phyloP scores from a whole-genome alignment of 1,139 yeast species.

The Lodderomyces oxycetoniae region DNA sequence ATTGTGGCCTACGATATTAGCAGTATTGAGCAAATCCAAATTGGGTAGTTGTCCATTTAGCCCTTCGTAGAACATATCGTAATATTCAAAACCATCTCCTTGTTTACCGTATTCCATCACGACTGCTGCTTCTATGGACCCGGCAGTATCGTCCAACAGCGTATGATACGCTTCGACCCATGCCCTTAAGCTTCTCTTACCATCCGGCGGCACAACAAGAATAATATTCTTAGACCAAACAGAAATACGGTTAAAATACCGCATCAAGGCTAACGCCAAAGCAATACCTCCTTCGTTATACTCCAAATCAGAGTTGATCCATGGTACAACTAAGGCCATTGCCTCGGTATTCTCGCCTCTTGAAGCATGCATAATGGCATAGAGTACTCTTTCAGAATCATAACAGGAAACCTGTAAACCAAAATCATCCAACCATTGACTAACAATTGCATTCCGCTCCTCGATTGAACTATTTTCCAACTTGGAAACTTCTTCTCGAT shows the following conservation, averaged over 20 bases:
- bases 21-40: conserved; percentile 81
- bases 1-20: conserved; percentile 62
- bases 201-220: conserved; percentile 74
- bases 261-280: conserved; percentile 63
- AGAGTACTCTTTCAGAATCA: conserved; percentile 49
- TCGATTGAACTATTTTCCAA: conserved; percentile 29
- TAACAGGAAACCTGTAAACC: conserved; percentile 66
- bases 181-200: conserved; percentile 62
- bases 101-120: conserved; percentile 72
- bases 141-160: conserved; percentile 83
- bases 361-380: conserved; percentile 87
- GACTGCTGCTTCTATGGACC: conserved; percentile 88
- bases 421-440: conserved; percentile 60
- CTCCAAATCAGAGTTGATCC: conserved; percentile 58
- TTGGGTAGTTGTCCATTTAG: conserved; percentile 95
- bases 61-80: conserved; percentile 81
- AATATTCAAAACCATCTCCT: conserved; percentile 63
- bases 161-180: conserved; percentile 97
- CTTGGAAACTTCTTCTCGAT: conserved; percentile 53
- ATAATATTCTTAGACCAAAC: conserved; percentile 95
- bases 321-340: conserved; percentile 86
- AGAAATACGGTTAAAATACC: conserved; percentile 80
- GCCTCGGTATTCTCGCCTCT: conserved; percentile 97
- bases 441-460: conserved; percentile 43
- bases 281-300: conserved; percentile 79